A percentile compares a stretch with the other conserved stretches of the same genome.
These are phyloP conservation scores for Boletus patriciae DNA, from an alignment of 768 basidiomycete genomes.

Conservation along the genomic window DNA sequence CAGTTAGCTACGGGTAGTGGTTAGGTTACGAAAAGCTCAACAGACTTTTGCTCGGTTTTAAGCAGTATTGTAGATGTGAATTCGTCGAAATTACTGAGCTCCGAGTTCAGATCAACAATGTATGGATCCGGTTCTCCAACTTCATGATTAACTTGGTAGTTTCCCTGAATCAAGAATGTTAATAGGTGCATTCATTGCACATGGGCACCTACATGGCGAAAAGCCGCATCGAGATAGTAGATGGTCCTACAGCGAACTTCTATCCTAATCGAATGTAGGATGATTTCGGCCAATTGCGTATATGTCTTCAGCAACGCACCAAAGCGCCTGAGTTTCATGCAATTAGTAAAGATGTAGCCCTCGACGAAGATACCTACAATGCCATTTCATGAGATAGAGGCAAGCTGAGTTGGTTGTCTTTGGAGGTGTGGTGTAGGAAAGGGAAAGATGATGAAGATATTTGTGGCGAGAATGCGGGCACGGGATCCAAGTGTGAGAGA, in stretches of 20 bases:
- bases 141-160: constrained; percentile 79
- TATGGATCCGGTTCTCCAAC: constrained; percentile 90
- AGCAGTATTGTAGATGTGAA: constrained; percentile 62
- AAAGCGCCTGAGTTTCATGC: constrained; percentile 64
- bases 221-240: constrained; percentile 76
- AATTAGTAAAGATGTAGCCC: constrained; percentile 2
- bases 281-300: constrained; percentile 82
- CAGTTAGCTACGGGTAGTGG: not conserved
- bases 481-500: constrained; percentile 45
- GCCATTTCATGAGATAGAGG: constrained; percentile 89
- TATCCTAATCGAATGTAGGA: constrained; percentile 83
- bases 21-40: constrained; percentile 9
- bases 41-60: constrained; percentile 65
- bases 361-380: constrained; percentile 53
- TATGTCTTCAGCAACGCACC: constrained; percentile 90
- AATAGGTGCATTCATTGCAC: constrained; percentile 5
- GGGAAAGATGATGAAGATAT: constrained; percentile 48
- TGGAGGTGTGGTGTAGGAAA: constrained; percentile 35
- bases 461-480: constrained; percentile 43
- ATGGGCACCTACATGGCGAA: constrained; percentile 59
- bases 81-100: constrained; percentile 76
- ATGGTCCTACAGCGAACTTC: constrained; percentile 85
- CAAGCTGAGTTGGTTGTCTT: constrained; percentile 57
- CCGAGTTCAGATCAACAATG: constrained; percentile 79
- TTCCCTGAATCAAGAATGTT: constrained; percentile 54